phyloP scores from a whole-genome alignment of 1,139 yeast genomes.

The Geotrichum carabidarum region DNA sequence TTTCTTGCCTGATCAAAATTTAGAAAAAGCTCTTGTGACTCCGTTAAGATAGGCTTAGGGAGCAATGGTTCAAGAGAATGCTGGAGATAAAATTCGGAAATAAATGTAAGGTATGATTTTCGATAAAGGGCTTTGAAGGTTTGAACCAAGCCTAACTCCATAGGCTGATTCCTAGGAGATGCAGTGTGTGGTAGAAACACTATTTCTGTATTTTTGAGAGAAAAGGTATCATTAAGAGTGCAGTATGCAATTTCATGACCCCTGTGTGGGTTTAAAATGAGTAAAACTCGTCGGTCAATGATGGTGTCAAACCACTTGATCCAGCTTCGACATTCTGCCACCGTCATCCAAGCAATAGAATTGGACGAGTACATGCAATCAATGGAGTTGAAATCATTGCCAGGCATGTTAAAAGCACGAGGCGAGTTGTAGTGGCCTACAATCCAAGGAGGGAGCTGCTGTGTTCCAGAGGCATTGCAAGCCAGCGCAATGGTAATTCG shows the following conservation, averaged over 20 bases:
- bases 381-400: conserved; percentile 13
- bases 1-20: background rate
- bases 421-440: conserved; percentile 16
- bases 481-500: conserved; percentile 18
- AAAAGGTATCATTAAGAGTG: conserved; percentile 3
- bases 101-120: conserved; percentile 9
- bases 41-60: background rate
- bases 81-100: conserved; percentile 9
- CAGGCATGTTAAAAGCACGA: conserved; percentile 10
- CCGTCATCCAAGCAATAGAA: conserved; percentile 18
- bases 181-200: conserved; percentile 13
- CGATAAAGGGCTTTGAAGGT: conserved; percentile 19
- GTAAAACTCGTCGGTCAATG: conserved; percentile 16
- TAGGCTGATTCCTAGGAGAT: conserved; percentile 8
- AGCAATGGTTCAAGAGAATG: background rate
- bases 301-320: conserved; percentile 17
- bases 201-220: conserved; percentile 12
- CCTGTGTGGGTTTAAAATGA: conserved; percentile 16
- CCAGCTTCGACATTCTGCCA: conserved; percentile 17
- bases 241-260: conserved; percentile 18
- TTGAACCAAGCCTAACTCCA: conserved; percentile 16
- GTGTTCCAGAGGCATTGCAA: conserved; percentile 17
- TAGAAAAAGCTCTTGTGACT: background rate
- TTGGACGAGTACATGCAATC: conserved; percentile 15
- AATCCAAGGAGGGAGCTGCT: conserved; percentile 19